Evolutionary conservation across 148 eudicot species (phyloP).

Genomic region (Pouteria glomerata): DNA sequence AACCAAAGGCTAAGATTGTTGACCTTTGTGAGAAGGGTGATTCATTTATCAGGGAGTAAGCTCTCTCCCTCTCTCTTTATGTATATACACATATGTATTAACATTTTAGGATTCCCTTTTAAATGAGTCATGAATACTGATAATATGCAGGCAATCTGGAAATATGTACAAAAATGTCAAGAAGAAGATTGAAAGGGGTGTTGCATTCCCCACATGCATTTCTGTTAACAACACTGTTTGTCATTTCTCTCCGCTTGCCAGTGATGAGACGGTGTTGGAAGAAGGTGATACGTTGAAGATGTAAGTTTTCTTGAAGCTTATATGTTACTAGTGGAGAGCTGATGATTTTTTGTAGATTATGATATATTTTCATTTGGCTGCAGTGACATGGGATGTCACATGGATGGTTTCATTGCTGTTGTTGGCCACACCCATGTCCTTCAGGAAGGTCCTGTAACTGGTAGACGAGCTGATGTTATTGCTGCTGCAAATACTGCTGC

Average conservation of each 20-base stretch:
- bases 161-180: conserved; percentile 79
- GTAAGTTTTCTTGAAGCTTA: conserved; percentile 34
- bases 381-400: conserved; percentile 94
- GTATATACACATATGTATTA: too few species aligned
- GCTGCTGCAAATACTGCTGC: conserved; percentile 94
- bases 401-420: conserved; percentile 88
- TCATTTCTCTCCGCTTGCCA: conserved; percentile 80
- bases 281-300: conserved; percentile 80
- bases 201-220: conserved; percentile 90
- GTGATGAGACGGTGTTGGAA: conserved; percentile 74
- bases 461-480: conserved; percentile 80
- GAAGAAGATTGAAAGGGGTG: conserved; percentile 93
- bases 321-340: neutral
- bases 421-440: conserved; percentile 84
- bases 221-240: conserved; percentile 80
- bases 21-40: conserved; percentile 86
- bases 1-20: conserved; percentile 81
- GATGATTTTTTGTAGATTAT: neutral
- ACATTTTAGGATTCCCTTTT: neutral
- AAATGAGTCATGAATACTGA: neutral
- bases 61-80: neutral
- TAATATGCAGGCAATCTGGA: conserved; percentile 52
- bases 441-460: conserved; percentile 74
- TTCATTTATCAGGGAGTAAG: conserved; percentile 58
- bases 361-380: conserved; percentile 13